Evolutionary conservation across 1,284 basidiomycete genomes (phyloP).

Genomic region (Cystobasidium slooffiae): DNA sequence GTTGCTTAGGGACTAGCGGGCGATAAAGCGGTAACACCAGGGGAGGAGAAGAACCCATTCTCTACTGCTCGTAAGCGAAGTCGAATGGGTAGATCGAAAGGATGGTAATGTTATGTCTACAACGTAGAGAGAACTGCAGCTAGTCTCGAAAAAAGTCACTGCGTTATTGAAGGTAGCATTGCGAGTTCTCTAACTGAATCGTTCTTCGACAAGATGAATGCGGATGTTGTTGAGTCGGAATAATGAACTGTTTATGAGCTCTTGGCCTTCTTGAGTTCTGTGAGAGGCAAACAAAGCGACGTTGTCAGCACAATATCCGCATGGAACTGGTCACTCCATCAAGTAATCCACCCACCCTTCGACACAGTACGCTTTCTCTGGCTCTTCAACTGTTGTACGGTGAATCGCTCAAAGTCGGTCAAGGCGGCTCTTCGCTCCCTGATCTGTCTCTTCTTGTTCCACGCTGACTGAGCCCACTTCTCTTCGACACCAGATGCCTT

Average conservation of each 20-base stretch:
- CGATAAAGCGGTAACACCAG: constrained; percentile 3
- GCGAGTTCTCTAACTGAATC: neutral
- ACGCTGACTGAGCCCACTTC: constrained; percentile 77
- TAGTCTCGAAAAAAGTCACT: neutral
- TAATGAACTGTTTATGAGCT: constrained; percentile 29
- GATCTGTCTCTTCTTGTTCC: constrained; percentile 89
- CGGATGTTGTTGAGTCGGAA: constrained; percentile 1
- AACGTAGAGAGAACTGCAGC: neutral
- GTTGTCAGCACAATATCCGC: constrained; percentile 5
- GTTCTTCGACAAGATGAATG: neutral
- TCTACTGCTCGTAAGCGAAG: constrained; percentile 3
- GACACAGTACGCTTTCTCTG: constrained; percentile 56
- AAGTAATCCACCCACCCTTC: constrained; percentile 31
- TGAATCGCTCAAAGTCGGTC: constrained; percentile 88
- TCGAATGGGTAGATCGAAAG: neutral
- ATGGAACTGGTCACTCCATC: neutral
- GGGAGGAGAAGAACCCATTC: neutral
- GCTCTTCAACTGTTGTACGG: constrained; percentile 64
- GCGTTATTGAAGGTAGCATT: neutral
- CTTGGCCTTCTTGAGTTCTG: constrained; percentile 45
- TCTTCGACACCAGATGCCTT: constrained; percentile 77
- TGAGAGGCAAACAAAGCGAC: neutral
- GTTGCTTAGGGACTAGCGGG: constrained; percentile 8
- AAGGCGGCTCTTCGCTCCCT: constrained; percentile 74
- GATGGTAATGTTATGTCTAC: neutral